Conservation (phyloP, 345 rosid genomes). For the Murraya paniculata region DNA sequence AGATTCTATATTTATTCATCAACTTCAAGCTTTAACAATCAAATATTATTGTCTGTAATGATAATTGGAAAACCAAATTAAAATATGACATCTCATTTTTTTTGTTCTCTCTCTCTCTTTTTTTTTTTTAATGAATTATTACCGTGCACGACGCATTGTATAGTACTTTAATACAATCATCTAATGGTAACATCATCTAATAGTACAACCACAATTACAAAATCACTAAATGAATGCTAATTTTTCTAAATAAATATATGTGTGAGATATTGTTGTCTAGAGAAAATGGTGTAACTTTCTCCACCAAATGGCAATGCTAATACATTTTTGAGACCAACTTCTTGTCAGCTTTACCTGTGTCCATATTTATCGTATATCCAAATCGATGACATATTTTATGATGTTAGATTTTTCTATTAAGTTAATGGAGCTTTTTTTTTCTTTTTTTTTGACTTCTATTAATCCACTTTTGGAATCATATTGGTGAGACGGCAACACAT, state of each 20-base stretch:
- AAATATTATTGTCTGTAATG: background rate
- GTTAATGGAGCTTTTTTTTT: rapidly evolving
- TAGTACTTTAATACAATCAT: no score
- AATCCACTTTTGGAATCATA: background rate
- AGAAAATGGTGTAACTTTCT: background rate
- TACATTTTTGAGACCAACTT: background rate
- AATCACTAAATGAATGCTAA: background rate
- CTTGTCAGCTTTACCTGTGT: background rate
- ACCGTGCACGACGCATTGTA: no score
- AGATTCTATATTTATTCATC: background rate
- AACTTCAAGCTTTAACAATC: background rate
- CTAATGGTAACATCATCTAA: no score
- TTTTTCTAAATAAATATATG: background rate
- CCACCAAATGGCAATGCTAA: background rate
- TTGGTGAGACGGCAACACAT: background rate
- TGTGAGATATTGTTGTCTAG: background rate
- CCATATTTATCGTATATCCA: background rate
- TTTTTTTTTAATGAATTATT: no score
- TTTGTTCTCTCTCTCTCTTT: no score
- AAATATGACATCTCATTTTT: background rate
- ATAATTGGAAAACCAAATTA: background rate
- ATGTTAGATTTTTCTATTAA: background rate
- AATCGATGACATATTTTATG: background rate
- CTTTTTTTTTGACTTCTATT: background rate
- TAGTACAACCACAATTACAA: no score